Percentiles rank a stretch among this genome's conserved stretches.
Conservation (phyloP, 2,329 filamentous ascomycete genomes). For the Akanthomyces lecanii region DNA sequence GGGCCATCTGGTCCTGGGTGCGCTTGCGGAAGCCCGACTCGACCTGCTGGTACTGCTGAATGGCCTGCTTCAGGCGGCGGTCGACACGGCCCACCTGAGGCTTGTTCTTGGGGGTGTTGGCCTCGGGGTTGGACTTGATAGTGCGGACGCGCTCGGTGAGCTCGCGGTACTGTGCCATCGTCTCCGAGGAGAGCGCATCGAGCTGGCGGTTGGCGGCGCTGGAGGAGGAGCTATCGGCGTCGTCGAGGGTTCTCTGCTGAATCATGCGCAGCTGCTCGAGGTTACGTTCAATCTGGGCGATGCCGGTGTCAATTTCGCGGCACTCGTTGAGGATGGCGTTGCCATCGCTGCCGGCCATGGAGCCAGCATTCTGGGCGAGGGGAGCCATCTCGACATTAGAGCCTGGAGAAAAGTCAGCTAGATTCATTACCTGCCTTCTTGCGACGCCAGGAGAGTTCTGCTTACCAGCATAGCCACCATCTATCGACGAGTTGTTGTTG, state of each 20-base stretch:
- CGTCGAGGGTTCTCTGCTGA: slow-evolving; percentile 68
- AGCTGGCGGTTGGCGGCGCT: slow-evolving; percentile 65
- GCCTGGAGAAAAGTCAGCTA: slow-evolving; percentile 28
- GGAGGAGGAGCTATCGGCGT: slow-evolving; percentile 66
- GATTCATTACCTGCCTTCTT: not conserved
- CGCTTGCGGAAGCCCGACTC: slow-evolving; percentile 78
- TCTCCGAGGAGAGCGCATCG: slow-evolving; percentile 69
- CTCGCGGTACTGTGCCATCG: slow-evolving; percentile 76
- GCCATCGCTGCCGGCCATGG: slow-evolving; percentile 52
- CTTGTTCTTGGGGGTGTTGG: slow-evolving; percentile 66
- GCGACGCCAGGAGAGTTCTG: not conserved
- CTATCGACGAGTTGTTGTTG: slow-evolving; percentile 24
- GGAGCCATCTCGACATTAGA: slow-evolving; percentile 68
- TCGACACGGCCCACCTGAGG: slow-evolving; percentile 80
- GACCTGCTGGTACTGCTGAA: slow-evolving; percentile 74
- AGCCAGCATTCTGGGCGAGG: slow-evolving; percentile 49
- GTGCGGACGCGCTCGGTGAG: slow-evolving; percentile 75
- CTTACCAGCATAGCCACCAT: slow-evolving; percentile 31
- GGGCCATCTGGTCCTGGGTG: slow-evolving; percentile 75
- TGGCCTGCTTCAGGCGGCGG: slow-evolving; percentile 72
- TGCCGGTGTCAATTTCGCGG: slow-evolving; percentile 70
- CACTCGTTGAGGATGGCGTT: slow-evolving; percentile 83
- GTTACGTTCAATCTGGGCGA: slow-evolving; percentile 69
- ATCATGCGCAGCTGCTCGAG: slow-evolving; percentile 67
- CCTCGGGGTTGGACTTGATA: slow-evolving; percentile 78